Evolutionary conservation across 176 grass and related monocot genomes (phyloP), one percentile per base, ranked within the genome.

Genomic region (Juncus effusus): DNA sequence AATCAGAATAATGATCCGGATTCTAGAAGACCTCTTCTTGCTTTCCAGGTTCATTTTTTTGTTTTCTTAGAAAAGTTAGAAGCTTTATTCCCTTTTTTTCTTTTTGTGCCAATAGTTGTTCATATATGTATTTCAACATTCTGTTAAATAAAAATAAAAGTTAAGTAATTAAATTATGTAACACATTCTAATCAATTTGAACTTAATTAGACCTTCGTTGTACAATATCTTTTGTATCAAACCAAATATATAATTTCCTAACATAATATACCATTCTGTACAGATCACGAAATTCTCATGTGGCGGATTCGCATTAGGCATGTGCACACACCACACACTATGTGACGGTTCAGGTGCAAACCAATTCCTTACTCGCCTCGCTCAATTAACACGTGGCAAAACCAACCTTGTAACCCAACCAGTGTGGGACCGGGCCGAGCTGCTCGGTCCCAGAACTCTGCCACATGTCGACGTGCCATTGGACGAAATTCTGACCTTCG

Each of bases 291-390:
- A 38, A 51, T 84, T 95, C 64, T 57, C 81, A 16, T 90, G 83
- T 49, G 81, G 81, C 4, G 81, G 83, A 59, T 75, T 90, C 39
- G 86, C 86, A 10, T 69, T 87, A 0, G 90, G 86, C 40, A 84
- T 90, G 90, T 82, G 86, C 35, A 78, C 80, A n/a, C 80, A 75
- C 47, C 83, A 90, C 80, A 61, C 78, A 52, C 74, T 87, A 61
- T 90, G 86, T 84, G 90, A 95, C 54, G 90, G 86, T 12, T 80
- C 83, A 2, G 86, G 90, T 0, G 81, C 78, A 50, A 80, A 81
- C 56, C 77, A 77, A 42, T 90, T 95, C 81, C 65, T 95, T 7
- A 41, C 58, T 66, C 47, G 71, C 38, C 75, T 80, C 3, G 83
- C 81, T 8, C 57, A 60, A 11, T 75, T 95, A 52, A 67, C 76